Percentiles rank a stretch among this genome's conserved stretches.
These are phyloP conservation scores for Spatholobus suberectus DNA, from an alignment of 306 rosid genomes.

Conservation along the genomic window DNA sequence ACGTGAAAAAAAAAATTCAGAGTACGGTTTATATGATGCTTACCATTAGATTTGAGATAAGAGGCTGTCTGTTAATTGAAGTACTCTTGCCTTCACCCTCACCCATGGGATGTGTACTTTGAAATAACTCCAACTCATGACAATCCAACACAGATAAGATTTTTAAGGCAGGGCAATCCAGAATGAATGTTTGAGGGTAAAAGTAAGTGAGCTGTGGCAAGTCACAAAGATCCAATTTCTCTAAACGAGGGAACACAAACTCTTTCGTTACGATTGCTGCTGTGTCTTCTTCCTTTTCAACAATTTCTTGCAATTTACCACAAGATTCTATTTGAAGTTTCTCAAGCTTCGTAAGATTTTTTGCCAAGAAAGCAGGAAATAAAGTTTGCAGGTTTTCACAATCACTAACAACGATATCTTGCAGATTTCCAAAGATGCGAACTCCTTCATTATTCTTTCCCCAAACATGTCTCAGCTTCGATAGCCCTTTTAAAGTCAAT, in stretches of 20 bases:
- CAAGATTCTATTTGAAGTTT: background rate
- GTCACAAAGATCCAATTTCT: fast-evolving
- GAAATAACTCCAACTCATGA: constrained; percentile 1
- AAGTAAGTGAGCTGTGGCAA: background rate
- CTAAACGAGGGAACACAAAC: background rate
- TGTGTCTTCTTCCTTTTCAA: background rate
- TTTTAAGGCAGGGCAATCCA: background rate
- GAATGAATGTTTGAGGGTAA: background rate
- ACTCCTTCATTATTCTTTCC: background rate
- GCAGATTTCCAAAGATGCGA: background rate
- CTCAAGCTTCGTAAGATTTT: background rate
- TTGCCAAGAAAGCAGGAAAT: background rate
- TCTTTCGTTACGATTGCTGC: background rate
- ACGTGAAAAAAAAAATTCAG: background rate
- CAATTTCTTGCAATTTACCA: background rate
- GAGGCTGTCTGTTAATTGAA: background rate
- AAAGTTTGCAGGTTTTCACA: background rate
- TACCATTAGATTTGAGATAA: background rate
- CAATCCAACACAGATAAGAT: background rate
- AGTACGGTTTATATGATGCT: background rate
- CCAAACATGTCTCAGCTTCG: background rate
- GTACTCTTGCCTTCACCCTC: background rate
- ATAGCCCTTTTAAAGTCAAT: background rate
- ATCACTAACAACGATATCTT: background rate
- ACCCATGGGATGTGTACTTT: background rate